Base-by-base conservation (phyloP, 805 yeast species). In the Clavispora asparagi region DNA sequence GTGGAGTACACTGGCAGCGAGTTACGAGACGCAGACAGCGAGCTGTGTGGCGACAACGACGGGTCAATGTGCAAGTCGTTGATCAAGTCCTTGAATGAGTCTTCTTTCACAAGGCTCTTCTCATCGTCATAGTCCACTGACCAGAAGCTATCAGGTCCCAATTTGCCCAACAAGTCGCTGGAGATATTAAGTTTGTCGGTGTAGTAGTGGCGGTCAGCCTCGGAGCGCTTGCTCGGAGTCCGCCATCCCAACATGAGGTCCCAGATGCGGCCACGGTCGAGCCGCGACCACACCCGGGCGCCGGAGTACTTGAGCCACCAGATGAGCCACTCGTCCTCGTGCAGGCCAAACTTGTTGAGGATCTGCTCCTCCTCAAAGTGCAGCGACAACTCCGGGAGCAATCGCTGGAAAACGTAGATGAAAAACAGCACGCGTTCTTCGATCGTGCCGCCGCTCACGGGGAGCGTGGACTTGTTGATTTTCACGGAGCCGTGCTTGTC, bases 251-350 rank as follows among this genome's bases (percentile, higher is more conserved):
- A 64, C 39, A 90, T 64, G 52, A 82, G 67, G 67, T 91, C 98
- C 98, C 98, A 91, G 7, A 89, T 73, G 50, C 96, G 74, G 11
- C 94, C 96, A 43, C 97, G 68, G 63, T 89, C 96, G 48, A 74
- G 75, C 50, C 85, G 77, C 39, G 90, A 83, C 78, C 95, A 81
- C 7, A 85, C 89, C 64, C 87, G 87, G 12, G 94, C 79, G 17
- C 97, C 97, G 59, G 87, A 79, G 76, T 87, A 91, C 60, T 89
- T 88, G 52, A 91, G 71, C 97, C 97, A 91, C 96, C 96, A 91
- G 35, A 88, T 76, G 25, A 90, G 71, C 97, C 97, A 91, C 59
- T 84, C 90, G 55, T 87, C 94, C 51, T 85, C 89, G 49, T 79
- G 73, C 55, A 63, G 57, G 3, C 77, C 76, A 46, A 71, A 73